Evolutionary conservation across 2,329 filamentous ascomycete genomes (phyloP).

Genomic region (Microdochium trichocladiopsis): DNA sequence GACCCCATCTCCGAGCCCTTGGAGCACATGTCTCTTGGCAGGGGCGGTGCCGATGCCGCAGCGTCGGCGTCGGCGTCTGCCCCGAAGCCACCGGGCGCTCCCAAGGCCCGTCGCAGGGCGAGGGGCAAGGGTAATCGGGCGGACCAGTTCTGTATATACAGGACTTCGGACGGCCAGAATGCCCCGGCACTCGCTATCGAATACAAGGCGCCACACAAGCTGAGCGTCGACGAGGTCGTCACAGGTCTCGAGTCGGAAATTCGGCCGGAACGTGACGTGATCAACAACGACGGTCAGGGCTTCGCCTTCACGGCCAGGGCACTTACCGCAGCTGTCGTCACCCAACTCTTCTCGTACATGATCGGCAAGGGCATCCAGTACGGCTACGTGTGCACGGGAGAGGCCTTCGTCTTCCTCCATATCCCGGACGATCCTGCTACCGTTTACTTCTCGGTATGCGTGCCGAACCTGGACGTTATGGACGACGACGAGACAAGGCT

Average conservation of each 20-base stretch:
- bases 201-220: too few relatives aligned
- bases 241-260: conserved; percentile 26
- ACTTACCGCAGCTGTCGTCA: conserved; percentile 27
- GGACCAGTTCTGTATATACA: too few relatives aligned
- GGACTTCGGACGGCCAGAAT: too few relatives aligned
- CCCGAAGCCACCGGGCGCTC: too few relatives aligned
- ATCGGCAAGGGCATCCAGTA: conserved; percentile 24
- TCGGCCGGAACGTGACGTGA: conserved; percentile 20
- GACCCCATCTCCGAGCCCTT: too few relatives aligned
- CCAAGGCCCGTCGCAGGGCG: conserved; percentile 7
- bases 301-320: conserved; percentile 17
- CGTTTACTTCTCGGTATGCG: conserved; percentile 22
- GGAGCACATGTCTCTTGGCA: too few relatives aligned
- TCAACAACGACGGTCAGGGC: conserved; percentile 21
- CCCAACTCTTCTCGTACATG: conserved; percentile 32
- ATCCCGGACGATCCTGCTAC: conserved; percentile 23
- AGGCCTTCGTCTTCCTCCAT: conserved; percentile 25
- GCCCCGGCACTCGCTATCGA: too few relatives aligned
- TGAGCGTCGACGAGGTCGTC: conserved; percentile 21
- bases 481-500: too few relatives aligned
- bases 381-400: conserved; percentile 25
- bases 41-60: too few relatives aligned
- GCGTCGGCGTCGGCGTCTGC: too few relatives aligned
- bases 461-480: too few relatives aligned
- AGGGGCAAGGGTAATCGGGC: conserved; percentile 19